A percentile compares a stretch with the other conserved stretches of the same genome.
These are phyloP conservation scores for Logfia minima DNA, from an alignment of 129 eudicot genomes.

Conservation along the genomic window DNA sequence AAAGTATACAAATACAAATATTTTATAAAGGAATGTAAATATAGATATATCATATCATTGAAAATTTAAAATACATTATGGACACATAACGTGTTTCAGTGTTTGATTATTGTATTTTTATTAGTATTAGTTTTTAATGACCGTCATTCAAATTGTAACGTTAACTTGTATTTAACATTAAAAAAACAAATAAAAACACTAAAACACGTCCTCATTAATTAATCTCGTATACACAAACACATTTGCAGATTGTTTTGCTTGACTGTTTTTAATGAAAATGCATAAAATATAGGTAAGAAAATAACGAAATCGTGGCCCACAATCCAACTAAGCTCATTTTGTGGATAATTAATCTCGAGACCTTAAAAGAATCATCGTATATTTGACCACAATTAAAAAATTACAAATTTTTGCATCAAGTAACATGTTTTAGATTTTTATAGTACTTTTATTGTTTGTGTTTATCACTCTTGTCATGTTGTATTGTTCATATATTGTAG, in stretches of 20 bases:
- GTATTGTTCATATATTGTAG: background rate
- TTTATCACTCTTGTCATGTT: background rate
- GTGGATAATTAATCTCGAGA: slow-evolving; percentile 26
- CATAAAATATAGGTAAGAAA: background rate
- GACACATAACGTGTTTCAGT: no score
- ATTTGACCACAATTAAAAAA: slow-evolving; percentile 13
- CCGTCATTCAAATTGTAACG: background rate
- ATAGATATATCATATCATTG: no score
- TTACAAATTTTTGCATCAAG: slow-evolving; percentile 4
- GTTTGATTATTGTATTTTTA: no score
- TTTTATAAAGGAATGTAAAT: no score
- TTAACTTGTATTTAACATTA: background rate
- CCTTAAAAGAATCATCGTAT: slow-evolving; percentile 6
- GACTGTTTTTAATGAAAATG: background rate
- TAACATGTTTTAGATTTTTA: slow-evolving; percentile 13
- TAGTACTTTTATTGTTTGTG: background rate
- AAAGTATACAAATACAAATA: no score
- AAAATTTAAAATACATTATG: no score
- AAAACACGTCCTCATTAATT: background rate
- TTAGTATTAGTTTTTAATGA: no score
- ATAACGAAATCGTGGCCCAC: slow-evolving; percentile 17
- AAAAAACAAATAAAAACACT: background rate
- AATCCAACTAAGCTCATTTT: slow-evolving; percentile 19
- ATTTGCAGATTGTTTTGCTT: background rate
- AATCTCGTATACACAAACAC: background rate